phyloP scores from a whole-genome alignment of 805 yeast genomes.

The Candida fluviatilis region DNA sequence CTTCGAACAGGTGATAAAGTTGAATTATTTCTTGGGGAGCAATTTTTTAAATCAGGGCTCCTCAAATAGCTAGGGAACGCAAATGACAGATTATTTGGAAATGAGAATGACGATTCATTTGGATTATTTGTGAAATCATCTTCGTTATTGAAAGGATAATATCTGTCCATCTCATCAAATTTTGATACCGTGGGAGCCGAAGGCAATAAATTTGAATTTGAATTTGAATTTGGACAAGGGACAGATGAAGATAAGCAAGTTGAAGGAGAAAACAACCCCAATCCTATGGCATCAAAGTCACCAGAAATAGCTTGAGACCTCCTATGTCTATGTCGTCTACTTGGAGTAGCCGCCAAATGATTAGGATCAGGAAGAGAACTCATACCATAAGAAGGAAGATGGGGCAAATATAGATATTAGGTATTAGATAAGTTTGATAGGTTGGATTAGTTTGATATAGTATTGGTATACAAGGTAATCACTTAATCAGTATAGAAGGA shows the following conservation, averaged over 20 bases:
- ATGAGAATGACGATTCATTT: conserved; percentile 18
- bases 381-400: conserved; percentile 6
- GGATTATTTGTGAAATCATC: conserved; percentile 30
- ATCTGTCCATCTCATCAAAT: conserved; percentile 17
- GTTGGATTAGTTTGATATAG: too few species aligned
- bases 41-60: conserved; percentile 12
- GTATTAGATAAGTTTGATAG: too few species aligned
- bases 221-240: conserved; percentile 1
- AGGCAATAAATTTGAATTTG: not conserved
- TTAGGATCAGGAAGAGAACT: conserved; percentile 11
- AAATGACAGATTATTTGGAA: conserved; percentile 18
- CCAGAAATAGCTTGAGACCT: conserved; percentile 88
- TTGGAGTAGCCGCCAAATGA: conserved; percentile 10
- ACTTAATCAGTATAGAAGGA: not conserved
- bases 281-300: conserved; percentile 58
- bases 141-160: conserved; percentile 30
- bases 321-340: conserved; percentile 66
- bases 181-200: conserved; percentile 1
- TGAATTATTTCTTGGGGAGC: conserved; percentile 3
- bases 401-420: too few species aligned
- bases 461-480: too few species aligned
- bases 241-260: not conserved
- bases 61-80: not conserved
- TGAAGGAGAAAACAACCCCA: not conserved
- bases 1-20: conserved; percentile 1